phyloP scores from a whole-genome alignment of 345 rosid genomes.

The Citrus glauca region DNA sequence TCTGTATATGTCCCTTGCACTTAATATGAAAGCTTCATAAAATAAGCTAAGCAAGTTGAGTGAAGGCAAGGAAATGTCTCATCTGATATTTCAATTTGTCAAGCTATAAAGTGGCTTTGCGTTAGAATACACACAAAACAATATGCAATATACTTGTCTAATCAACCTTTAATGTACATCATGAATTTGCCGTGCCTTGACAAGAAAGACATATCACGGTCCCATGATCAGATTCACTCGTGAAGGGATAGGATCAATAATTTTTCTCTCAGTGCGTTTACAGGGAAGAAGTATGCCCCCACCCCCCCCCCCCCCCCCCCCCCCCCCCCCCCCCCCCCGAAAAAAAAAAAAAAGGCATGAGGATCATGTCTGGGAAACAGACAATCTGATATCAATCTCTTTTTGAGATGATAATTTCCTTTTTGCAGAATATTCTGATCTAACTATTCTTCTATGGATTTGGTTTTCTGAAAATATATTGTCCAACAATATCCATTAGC shows the following conservation, averaged over 20 bases:
- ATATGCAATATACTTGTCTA: neutral
- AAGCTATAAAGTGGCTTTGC: neutral
- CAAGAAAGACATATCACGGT: neutral
- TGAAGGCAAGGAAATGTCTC: neutral
- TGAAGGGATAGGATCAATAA: neutral
- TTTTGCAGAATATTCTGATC: neutral
- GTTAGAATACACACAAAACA: neutral
- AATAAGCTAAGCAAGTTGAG: neutral
- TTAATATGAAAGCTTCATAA: neutral
- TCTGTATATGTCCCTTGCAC: neutral
- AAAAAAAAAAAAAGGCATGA: too few relatives aligned
- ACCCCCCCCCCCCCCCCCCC: too few relatives aligned
- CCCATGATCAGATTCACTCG: neutral
- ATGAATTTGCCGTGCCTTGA: neutral
- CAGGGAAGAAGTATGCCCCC: neutral
- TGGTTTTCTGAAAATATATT: neutral
- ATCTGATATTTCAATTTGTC: neutral
- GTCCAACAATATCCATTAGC: neutral
- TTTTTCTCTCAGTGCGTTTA: neutral
- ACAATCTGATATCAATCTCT: neutral
- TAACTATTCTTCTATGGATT: neutral
- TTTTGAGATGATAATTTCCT: neutral
- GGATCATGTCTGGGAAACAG: neutral
- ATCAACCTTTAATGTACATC: neutral
- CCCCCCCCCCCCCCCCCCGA: too few relatives aligned